Base-by-base conservation (phyloP, 2,329 filamentous ascomycete genomes). In the Stachybotrys chlorohalonatus region DNA sequence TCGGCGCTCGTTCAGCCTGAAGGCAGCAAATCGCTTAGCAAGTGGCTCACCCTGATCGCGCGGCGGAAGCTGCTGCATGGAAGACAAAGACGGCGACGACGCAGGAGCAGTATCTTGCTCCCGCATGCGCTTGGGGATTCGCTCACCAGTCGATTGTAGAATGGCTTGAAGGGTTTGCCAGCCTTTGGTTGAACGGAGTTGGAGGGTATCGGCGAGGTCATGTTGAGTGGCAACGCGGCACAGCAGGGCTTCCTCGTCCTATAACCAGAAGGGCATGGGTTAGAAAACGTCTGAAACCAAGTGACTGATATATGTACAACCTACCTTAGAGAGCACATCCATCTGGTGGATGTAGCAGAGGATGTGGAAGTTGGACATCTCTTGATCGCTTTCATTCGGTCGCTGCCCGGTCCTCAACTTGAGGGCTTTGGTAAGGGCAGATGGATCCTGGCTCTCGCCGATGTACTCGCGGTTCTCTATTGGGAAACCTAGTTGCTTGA, bases 71-170 rank as follows among this genome's bases (percentile, higher is more conserved):
- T 62, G 61, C 58, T 64, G 63, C 54, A 61, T 62, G 52, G 64
- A 63, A 45, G 60, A 63, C 47, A 61, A 60, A 54, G 63, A 60
- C 45, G 57, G 58, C 47, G 52, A 46, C 36, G 58, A 57, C 52
- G 61, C 59, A 56, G 60, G 58, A 62, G 60, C 62, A 61, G 60
- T 72, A 67, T 68, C 69, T 65, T 67, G 64, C 62, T 71, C 69
- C 66, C 74, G 75, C 68, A 68, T 72, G 68, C 83, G 88, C 81
- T 94, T 95, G 73, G 85, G 86, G 83, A 87, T 84, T 84, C 87
- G 87, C 89, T 96, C 92, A 95, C 92, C 90, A 82, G 90, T 91
- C 84, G 91, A 89, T 85, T 94, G 85, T 75, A 97, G 83, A 70
- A 99, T 95, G 71, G 89, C 87, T 74, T 93, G 81, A 67, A 99